Base-by-base conservation (phyloP, 495 filamentous ascomycete genomes). In the Neohortaea acidophila region DNA sequence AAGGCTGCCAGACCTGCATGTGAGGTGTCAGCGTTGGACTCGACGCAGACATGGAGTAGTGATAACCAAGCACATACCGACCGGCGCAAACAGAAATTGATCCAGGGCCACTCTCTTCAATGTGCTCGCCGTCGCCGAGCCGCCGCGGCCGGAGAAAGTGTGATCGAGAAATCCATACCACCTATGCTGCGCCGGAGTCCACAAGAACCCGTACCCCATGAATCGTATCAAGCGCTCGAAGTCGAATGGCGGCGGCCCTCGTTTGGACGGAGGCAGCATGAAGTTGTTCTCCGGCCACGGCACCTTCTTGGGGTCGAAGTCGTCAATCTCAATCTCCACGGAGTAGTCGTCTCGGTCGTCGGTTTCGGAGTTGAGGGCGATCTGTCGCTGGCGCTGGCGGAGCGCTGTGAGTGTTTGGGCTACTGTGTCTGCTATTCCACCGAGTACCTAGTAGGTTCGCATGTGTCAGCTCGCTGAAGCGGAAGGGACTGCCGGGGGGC, bases 181-280 rank as follows among this genome's bases (percentile, higher is more conserved):
- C 52, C 81, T 79, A 61, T 91, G 93, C 57, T 94, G 86, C n/a
- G 96, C 47, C 5, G 89, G 91, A 9, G 91, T 84, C 78, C 96
- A 91, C 49, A 79, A 67, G 64, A 94, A 96, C 46, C 85, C 85
- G 55, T 93, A 99, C 0, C 79, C 75, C 79, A 94, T 92, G 65
- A 99, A 99, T 20, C 91, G 62, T 4, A 80, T 84, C 44, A 94
- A 59, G 24, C 91, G 73, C 59, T 93, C 85, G 51, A 96, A 96
- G 56, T 96, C 89, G 58, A 99, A 96, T 0, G 84, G 78, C 14
- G 86, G 79, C 12, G 78, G 68, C 2, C 51, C 38, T 28, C 61
- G 61, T 22, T 68, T 73, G 1, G 75, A 66, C 31, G 76, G 75
- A 23, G 86, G 79, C 17, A 84, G 49, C 17, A 31, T 31, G 38